Base-by-base conservation (phyloP, 441 rosid species). In the Euphorbia schlechtendalii region DNA sequence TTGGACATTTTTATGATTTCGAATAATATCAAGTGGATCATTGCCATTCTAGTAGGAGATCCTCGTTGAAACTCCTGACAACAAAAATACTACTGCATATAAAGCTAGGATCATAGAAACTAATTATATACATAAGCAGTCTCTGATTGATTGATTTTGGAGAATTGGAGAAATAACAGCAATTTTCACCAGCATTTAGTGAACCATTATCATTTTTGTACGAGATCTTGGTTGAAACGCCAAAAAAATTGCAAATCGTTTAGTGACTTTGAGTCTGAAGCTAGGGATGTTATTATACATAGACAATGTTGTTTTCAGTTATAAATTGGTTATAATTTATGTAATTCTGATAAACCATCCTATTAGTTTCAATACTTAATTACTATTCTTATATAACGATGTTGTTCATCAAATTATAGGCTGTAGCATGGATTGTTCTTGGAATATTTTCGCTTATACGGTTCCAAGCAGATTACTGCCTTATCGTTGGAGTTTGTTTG, bases 381-480 rank as follows among this genome's bases (percentile, higher is more conserved):
- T 14, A 62, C 32, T 40, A 14, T 15, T 15, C 51, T 14, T 25
- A 34, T 54, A 38, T 62, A 56, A 64, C 17, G 1, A 56, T 61
- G n/a, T 51, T 67, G 28, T 40, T 32, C 20, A 6, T 70, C 64
- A 46, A 61, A 20, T 59, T 69, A 48, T 61, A 94, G 99, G 99
- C 99, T 0, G 86, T 74, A 54, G 83, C 84, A 10, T 94, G 98
- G 99, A 51, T 90, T 69, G 65, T 94, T 68, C 91, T 94, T 56
- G 98, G 90, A 71, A 83, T 94, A 71, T 89, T 91, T 79, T 94
- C 99, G 49, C 85, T 94, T 62, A 84, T 94, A 80, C 84, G 96
- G 77, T 73, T 94, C 69, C 91, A 91, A 79, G 96, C 99, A 14
- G 99, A 94, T 77, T 94, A 91, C 75, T 89, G 94, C 78, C 99